Conservation (phyloP, 306 rosid species). For the apple (Malus domestica) region ASM211411v1 NC_041797.1:20248001-20248500, state of each 20-base stretch:
- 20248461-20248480: conserved; percentile 52
- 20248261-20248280: not conserved
- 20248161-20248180: not conserved
- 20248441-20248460: conserved; percentile 85
- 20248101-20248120: not conserved
- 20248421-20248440: conserved; percentile 82
- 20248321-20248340: not conserved
- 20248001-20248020: conserved; percentile 92
- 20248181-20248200: not conserved
- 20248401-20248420: conserved; percentile 59
- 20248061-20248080: conserved; percentile 83
- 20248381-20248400: conserved; percentile 69
- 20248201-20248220: not conserved
- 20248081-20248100: conserved; percentile 49
- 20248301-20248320: not conserved
- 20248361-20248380: conserved; percentile 52
- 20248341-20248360: not conserved
- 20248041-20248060: conserved; percentile 42
- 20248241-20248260: not conserved
- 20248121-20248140: not conserved
- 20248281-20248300: not conserved
- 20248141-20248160: not conserved
- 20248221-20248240: not conserved
- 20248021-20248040: conserved; percentile 51
- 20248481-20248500: conserved; percentile 73